Evolutionary conservation across 257 asterid genomes (phyloP).

Genomic region (Solanum clarkiae): DNA sequence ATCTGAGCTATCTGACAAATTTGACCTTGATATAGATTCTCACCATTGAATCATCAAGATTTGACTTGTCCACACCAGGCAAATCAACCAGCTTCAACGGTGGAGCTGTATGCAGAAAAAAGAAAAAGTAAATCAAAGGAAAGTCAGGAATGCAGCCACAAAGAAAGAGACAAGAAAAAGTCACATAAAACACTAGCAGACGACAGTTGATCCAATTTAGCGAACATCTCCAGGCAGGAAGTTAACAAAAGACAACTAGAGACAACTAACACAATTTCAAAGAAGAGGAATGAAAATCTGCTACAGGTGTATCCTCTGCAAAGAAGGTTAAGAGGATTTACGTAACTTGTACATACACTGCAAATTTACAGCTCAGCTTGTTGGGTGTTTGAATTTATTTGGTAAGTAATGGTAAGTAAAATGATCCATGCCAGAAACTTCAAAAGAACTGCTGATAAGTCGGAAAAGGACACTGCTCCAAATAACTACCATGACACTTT

Average conservation of each 20-base stretch:
- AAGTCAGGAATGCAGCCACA: neutral
- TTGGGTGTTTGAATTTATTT: neutral
- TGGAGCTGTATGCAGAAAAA: slow-evolving; percentile 53
- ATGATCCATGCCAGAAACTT: neutral
- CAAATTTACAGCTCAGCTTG: neutral
- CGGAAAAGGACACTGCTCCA: neutral
- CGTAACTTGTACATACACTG: neutral
- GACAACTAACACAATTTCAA: neutral
- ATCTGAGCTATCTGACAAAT: neutral
- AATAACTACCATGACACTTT: neutral
- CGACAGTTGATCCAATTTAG: neutral
- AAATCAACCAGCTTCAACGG: slow-evolving; percentile 88
- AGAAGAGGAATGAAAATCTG: neutral
- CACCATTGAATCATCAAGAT: slow-evolving; percentile 87
- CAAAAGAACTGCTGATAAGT: neutral
- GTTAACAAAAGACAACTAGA: neutral
- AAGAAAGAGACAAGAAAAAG: neutral
- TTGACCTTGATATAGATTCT: slow-evolving; percentile 15
- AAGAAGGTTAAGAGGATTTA: neutral
- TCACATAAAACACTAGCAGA: neutral
- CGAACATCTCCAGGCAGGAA: neutral
- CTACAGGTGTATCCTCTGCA: neutral
- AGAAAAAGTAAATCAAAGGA: slow-evolving; percentile 3
- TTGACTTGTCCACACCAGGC: slow-evolving; percentile 94
- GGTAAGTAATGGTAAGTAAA: neutral